Conservation (phyloP, 345 rosid genomes). For the Microcos paniculata region DNA sequence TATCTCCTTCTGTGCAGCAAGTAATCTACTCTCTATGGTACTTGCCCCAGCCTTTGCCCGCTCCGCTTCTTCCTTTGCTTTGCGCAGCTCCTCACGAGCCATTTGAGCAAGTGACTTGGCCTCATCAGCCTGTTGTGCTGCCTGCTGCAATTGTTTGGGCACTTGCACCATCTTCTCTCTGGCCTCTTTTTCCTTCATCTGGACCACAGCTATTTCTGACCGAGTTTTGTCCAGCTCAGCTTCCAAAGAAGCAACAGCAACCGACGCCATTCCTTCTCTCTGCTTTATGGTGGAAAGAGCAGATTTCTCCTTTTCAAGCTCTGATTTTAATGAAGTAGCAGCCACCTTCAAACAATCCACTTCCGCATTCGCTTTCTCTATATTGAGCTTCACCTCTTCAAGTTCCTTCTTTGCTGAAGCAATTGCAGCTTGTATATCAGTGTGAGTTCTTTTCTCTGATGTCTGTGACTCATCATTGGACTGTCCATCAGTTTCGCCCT, state of each 20-base stretch:
- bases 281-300: constrained; percentile 58
- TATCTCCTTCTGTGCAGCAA: constrained; percentile 77
- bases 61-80: constrained; percentile 76
- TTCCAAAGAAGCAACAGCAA: constrained; percentile 72
- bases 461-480: constrained; percentile 27
- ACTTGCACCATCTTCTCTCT: constrained; percentile 58
- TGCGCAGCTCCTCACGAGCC: constrained; percentile 73
- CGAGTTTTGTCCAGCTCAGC: constrained; percentile 68
- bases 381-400: constrained; percentile 70
- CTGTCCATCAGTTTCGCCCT: constrained; percentile 36
- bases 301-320: constrained; percentile 64
- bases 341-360: constrained; percentile 71
- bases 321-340: constrained; percentile 54
- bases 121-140: constrained; percentile 75
- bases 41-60: constrained; percentile 78
- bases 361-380: constrained; percentile 76
- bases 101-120: constrained; percentile 62
- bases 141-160: constrained; percentile 74
- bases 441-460: constrained; percentile 39
- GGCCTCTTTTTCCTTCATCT: constrained; percentile 65
- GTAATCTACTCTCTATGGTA: constrained; percentile 66
- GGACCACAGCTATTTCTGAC: constrained; percentile 53
- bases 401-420: constrained; percentile 81
- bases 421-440: constrained; percentile 56
- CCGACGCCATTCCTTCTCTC: constrained; percentile 85